Conservation (phyloP, 352 stramenopile genomes). For the Globisporangium okanoganense region DNA sequence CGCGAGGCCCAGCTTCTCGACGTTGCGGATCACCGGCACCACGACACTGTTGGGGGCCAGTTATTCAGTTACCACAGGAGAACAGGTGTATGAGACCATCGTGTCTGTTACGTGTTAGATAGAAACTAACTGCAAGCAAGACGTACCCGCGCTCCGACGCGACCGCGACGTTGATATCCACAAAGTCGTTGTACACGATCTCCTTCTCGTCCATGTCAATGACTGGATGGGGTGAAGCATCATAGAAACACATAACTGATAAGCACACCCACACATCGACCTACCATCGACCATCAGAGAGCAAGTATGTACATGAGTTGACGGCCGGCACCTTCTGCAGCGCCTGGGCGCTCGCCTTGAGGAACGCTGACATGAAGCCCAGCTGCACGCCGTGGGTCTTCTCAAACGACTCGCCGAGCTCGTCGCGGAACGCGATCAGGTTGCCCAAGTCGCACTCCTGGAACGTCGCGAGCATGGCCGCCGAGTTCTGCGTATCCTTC, state of each 20-base stretch:
- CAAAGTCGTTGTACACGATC: conserved; percentile 99
- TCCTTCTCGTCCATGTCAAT: conserved; percentile 98
- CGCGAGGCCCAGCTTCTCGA: conserved; percentile 94
- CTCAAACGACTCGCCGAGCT: conserved; percentile 92
- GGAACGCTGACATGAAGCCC: conserved; percentile 98
- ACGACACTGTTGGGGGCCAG: conserved; percentile 75
- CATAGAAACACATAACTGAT: conserved; percentile 3
- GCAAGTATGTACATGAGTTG: conserved; percentile 89
- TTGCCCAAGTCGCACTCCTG: conserved; percentile 97
- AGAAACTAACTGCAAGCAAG: background rate
- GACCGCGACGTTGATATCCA: conserved; percentile 98
- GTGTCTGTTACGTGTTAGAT: background rate
- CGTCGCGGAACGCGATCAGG: conserved; percentile 92
- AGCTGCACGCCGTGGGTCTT: conserved; percentile 97
- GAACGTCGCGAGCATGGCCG: conserved; percentile 99
- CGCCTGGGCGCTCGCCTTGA: conserved; percentile 94
- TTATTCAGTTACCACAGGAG: background rate
- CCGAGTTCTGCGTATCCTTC: conserved; percentile 98
- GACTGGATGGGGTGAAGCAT: conserved; percentile 37
- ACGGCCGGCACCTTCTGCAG: conserved; percentile 93
- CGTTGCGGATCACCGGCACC: conserved; percentile 98
- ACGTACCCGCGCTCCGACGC: conserved; percentile 89
- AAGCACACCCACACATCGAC: background rate
- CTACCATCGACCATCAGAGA: background rate
- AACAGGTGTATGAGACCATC: background rate